Percentiles rank a stretch among this genome's conserved stretches.
These are phyloP conservation scores for Podospora pseudoanserina DNA, from an alignment of 495 filamentous ascomycete species.

Conservation along the genomic window DNA sequence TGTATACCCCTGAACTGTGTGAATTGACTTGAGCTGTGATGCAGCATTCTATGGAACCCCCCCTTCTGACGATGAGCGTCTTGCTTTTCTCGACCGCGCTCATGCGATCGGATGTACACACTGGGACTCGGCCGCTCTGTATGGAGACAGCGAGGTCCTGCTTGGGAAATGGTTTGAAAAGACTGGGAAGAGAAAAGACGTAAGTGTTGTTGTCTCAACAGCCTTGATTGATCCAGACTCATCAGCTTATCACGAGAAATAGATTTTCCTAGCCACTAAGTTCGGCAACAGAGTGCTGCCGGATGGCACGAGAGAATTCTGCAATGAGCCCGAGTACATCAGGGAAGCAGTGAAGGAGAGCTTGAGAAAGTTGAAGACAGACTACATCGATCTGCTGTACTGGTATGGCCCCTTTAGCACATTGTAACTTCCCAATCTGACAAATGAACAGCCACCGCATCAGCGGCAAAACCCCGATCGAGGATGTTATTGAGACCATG, in stretches of 20 bases:
- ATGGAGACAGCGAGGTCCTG: constrained; percentile 45
- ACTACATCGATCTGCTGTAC: constrained; percentile 46
- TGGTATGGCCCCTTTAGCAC: constrained; percentile 6
- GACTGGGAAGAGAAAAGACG: constrained; percentile 19
- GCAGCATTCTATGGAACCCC: constrained; percentile 38
- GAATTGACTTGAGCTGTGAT: not conserved
- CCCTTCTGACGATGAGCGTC: constrained; percentile 35
- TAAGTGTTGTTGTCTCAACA: not conserved
- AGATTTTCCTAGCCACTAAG: constrained; percentile 53
- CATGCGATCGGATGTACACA: constrained; percentile 38
- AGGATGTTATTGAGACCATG: constrained; percentile 20
- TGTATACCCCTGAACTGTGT: not conserved
- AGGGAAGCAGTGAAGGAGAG: constrained; percentile 49
- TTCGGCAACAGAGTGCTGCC: constrained; percentile 34
- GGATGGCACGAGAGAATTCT: constrained; percentile 17
- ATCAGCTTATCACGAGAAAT: not conserved
- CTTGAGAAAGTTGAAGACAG: constrained; percentile 48
- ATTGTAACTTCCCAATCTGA: not conserved
- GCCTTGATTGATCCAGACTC: not conserved
- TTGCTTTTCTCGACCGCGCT: constrained; percentile 39
- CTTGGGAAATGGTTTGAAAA: constrained; percentile 46
- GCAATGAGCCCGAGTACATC: constrained; percentile 48
- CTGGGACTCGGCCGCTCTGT: constrained; percentile 45
- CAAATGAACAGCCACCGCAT: constrained; percentile 20
- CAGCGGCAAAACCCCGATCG: constrained; percentile 22